Evolutionary conservation across 257 asterid species (phyloP).

Genomic region (Scutellaria galericulata): DNA sequence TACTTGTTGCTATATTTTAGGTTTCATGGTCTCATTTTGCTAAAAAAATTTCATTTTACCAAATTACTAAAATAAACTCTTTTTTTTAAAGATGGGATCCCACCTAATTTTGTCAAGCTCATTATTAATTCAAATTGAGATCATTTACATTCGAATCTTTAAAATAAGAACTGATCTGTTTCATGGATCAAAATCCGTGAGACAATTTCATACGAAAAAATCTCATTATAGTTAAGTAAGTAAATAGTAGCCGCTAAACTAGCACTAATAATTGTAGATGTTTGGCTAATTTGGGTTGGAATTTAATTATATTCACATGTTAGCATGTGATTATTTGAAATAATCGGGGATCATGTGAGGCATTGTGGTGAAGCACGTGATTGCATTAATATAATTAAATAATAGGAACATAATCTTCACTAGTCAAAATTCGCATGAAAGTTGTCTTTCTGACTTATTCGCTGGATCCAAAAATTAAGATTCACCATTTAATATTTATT

Average conservation of each 20-base stretch:
- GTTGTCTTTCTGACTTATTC: slow-evolving; percentile 33
- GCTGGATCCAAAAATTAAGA: slow-evolving; percentile 44
- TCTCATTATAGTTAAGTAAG: neutral
- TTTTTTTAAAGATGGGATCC: no score
- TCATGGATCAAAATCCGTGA: no score
- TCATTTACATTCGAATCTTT: no score
- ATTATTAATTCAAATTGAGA: no score
- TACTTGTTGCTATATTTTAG: no score
- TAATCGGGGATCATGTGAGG: slow-evolving; percentile 54
- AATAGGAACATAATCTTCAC: slow-evolving; percentile 22
- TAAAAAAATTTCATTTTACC: no score
- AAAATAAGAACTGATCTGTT: no score
- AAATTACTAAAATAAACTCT: no score
- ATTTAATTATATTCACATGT: slow-evolving; percentile 54
- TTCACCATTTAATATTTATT: slow-evolving; percentile 23
- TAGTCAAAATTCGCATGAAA: slow-evolving; percentile 25
- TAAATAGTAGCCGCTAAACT: neutral
- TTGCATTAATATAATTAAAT: slow-evolving; percentile 34
- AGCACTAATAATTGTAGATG: neutral
- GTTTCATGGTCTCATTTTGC: no score
- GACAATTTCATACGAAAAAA: neutral
- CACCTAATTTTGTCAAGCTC: no score
- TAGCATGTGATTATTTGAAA: slow-evolving; percentile 48
- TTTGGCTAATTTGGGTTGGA: slow-evolving; percentile 29
- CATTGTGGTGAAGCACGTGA: slow-evolving; percentile 54